phyloP scores from a whole-genome alignment of 2,329 filamentous ascomycete genomes.

The Botrytis squamosa region DNA sequence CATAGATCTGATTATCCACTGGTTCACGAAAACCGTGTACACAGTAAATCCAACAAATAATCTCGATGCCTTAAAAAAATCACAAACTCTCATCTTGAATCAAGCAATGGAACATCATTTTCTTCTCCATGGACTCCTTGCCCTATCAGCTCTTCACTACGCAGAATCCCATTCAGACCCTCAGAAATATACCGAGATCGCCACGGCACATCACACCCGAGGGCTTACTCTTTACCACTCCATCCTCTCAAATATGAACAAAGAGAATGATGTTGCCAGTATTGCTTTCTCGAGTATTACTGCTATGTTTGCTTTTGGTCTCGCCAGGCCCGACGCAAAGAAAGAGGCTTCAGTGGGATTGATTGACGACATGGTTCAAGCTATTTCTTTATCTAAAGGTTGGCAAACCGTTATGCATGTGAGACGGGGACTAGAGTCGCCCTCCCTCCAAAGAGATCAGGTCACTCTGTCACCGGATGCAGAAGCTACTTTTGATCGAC shows the following conservation, averaged over 20 bases:
- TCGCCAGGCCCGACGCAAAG: neutral
- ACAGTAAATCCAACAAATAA: neutral
- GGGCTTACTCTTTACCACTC: neutral
- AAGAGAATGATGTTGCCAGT: neutral
- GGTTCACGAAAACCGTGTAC: conserved; percentile 5
- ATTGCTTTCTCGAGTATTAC: conserved; percentile 3
- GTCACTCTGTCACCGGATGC: neutral
- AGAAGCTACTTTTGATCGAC: neutral
- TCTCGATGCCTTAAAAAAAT: neutral
- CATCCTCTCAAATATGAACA: neutral
- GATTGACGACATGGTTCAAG: neutral
- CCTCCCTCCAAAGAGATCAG: neutral
- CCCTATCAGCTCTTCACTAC: neutral
- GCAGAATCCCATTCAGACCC: neutral
- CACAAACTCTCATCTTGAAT: neutral
- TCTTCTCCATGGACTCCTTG: neutral
- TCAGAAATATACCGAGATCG: conserved; percentile 4
- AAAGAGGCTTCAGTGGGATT: neutral
- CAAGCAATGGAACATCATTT: neutral
- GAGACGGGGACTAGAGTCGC: neutral
- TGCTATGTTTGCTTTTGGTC: neutral
- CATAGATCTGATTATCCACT: neutral
- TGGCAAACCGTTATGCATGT: neutral
- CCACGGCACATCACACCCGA: neutral
- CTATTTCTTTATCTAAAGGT: neutral